Conservation (phyloP, 768 basidiomycete species). For the Collybiopsis luxurians region DNA sequence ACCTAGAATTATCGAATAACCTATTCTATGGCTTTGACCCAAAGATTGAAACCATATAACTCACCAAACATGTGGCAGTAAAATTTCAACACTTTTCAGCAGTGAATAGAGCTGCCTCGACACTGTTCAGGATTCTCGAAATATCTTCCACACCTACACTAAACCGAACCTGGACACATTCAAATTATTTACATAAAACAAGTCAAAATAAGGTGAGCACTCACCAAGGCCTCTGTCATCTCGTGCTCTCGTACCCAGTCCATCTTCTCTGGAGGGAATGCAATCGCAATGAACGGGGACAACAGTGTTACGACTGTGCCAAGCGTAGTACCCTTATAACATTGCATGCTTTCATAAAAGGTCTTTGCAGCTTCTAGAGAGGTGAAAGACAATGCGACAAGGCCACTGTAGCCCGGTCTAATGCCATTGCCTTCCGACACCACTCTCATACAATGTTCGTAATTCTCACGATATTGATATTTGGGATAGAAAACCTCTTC, state of each 20-base stretch:
- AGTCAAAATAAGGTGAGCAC: too few species aligned
- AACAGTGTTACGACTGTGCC: conserved; percentile 97
- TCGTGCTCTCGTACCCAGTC: conserved; percentile 90
- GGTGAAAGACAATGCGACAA: conserved; percentile 86
- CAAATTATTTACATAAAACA: too few species aligned
- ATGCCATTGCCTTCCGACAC: conserved; percentile 32
- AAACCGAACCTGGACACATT: not conserved
- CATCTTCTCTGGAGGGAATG: conserved; percentile 71
- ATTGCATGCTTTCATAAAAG: conserved; percentile 82
- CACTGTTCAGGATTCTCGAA: conserved; percentile 51
- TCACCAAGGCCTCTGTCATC: conserved; percentile 78
- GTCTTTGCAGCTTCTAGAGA: conserved; percentile 61
- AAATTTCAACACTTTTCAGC: conserved; percentile 45
- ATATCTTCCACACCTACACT: conserved; percentile 88
- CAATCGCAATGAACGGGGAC: conserved; percentile 89
- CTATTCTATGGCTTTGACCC: too few species aligned
- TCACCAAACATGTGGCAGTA: not conserved
- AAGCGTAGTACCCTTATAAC: conserved; percentile 85
- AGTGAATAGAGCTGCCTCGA: conserved; percentile 64
- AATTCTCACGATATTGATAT: conserved; percentile 69
- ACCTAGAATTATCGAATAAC: too few species aligned
- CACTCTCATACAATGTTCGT: conserved; percentile 62
- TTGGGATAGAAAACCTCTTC: conserved; percentile 91
- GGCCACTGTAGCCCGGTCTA: conserved; percentile 70
- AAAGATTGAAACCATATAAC: too few species aligned